Evolutionary conservation across 768 basidiomycete genomes (phyloP), one percentile per base, ranked within the genome.

Genomic region (Galerina marginata): DNA sequence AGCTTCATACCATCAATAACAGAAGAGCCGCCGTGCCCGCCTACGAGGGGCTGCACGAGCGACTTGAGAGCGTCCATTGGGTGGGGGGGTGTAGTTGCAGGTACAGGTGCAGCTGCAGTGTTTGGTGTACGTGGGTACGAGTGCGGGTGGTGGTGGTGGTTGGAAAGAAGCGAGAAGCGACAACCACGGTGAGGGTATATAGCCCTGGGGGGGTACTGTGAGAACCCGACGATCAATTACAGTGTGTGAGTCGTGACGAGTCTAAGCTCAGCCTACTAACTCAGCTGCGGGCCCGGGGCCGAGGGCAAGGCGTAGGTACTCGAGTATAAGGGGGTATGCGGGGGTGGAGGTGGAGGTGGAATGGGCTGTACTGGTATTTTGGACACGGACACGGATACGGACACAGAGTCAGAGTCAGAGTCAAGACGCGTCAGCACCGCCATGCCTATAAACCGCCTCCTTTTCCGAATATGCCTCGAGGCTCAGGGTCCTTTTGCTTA

Each of bases 1-100:
- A 93, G 90, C 77, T 94, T 94, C 81, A 93, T 88, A 65, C 91
- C 92, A 70, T 94, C 92, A 74, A 94, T 84, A 79, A 93, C 86
- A 50, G 90, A 91, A 26, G 88, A 90, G 65, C 87, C 85, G 52
- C 85, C 88, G 70, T 82, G 85, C 74, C 86, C 86, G 75, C 87
- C 88, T 67, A 91, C 87, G 72, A 93, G 86, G 62, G 91, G 91
- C 70, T 90, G 88, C 56, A 92, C 84, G 72, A 93, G 86, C 54
- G 89, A 92, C 78, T 87, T 90, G 79, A 92, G 79, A 61, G 83
- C 87, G 80, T 93, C 91, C 91, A 93, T 92, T 2, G 26, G 2
- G 23, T 16, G 9, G 14, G 6, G 16, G 29, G 16, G 23, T 52
- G 2, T 52, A 14, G 47, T 33, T 12, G 14, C 1, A 29, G 47